Evolutionary conservation across 352 stramenopile species (phyloP), one percentile per base, ranked within the genome.

Genomic region (Pythium sp.): DNA sequence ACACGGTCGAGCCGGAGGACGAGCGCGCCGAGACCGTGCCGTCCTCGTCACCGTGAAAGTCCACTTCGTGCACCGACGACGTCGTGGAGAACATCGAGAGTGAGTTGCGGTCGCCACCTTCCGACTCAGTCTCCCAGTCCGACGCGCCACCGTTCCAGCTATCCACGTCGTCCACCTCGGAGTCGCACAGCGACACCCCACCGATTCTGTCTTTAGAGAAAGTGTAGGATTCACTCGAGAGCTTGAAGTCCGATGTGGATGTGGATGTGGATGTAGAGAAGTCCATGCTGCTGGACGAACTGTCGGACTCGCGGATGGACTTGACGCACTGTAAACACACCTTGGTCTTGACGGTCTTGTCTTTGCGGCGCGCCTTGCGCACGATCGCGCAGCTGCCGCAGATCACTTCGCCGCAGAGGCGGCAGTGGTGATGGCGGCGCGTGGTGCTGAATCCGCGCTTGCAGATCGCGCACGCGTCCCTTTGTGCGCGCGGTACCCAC

Each of bases 321-420:
- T 72, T 76, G 64, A 90, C 78, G 58, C 82, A 90, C 22, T 72
- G 64, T 36, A 86, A 73, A 64, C 82, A 90, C 46, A 90, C 86
- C 61, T 80, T 76, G 26, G 78, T 90, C 67, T 89, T 89, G 12
- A 79, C 84, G 1, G 70, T 85, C 20, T 81, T 80, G 26, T 69
- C 58, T 15, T 51, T 62, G 24, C 62, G 24, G 38, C 77, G 70
- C 22, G 80, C 77, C 28, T 83, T 77, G 47, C 82, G 82, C 65
- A 82, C 69, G 9, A 78, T 73, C 75, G 85, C 78, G 62, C 86
- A 93, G 66, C 84, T 88, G 58, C 83, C 72, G 64, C 86, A 93
- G 34, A 87, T 80, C 28, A 93, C 79, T 22, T 93, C 86, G n/a
- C 86, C 86, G 54, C 86, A 93, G 30, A 93, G 71, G 9, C 86